Base-by-base conservation (phyloP, 2,329 filamentous ascomycete species). In the Ceratocystiopsis brevicomis region DNA sequence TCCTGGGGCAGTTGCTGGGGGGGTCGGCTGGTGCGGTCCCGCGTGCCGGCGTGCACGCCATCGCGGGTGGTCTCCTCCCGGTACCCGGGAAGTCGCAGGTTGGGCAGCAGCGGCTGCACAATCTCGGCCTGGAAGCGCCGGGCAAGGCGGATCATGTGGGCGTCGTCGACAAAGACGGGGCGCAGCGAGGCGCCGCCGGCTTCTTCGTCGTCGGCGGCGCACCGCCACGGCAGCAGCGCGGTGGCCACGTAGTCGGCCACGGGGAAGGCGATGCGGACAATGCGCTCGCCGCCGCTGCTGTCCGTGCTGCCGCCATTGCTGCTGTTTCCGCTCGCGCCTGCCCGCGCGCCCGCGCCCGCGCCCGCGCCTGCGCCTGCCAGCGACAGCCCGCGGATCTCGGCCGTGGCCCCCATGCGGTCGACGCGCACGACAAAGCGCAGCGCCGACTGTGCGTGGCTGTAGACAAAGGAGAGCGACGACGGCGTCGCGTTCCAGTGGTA, bases 401-500 rank as follows among this genome's bases (percentile, higher is more conserved):
- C 79, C 56, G 88, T 93, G 52, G 70, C 70, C 38, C 87, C 86
- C 53, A 95, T 70, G 43, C 85, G 74, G 57, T 80, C 85, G 48
- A 93, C 63, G 56, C 86, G 88, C 51, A 95, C 59, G 25, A 94
- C 67, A 56, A 81, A 94, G 46, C 79, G 73, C 72, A 87, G 83
- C 15, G 85, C 78, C 0, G 85, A 93, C 57, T 93, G 83, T 19
- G 73, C 67, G 59, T 95, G 87, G 4, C 76, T 75, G 63, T 96
- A 96, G 49, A 86, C 75, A 60, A 96, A 95, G 44, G 79, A 74
- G 56, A 84, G 80, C 14, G 77, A 76, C 48, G 73, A 73, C 45
- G 71, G 69, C 17, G 73, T 72, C 13, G 75, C 65, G 59, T 94
- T 94, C 90, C 90, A 96, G 61, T 76, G 71, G 15, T 69, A 46